phyloP scores from a whole-genome alignment of 2,329 filamentous ascomycete genomes.

The Pseudogymnoascus sp. region DNA sequence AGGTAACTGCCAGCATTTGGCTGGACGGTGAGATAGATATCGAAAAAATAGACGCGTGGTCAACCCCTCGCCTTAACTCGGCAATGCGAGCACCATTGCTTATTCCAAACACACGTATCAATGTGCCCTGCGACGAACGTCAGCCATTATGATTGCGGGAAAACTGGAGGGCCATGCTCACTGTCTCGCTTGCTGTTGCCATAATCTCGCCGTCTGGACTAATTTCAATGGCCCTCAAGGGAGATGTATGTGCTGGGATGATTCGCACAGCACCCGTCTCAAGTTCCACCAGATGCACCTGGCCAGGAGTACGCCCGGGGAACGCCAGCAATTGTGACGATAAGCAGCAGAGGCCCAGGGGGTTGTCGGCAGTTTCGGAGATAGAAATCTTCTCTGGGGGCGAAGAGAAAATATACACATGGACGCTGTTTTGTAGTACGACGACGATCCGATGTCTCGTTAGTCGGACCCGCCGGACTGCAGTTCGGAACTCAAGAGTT shows the following conservation, averaged over 20 bases:
- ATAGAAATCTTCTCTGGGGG: conserved; percentile 61
- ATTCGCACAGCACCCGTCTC: conserved; percentile 78
- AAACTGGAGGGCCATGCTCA: conserved; percentile 26
- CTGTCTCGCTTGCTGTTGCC: conserved; percentile 81
- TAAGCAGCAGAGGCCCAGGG: conserved; percentile 70
- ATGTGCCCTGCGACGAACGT: conserved; percentile 55
- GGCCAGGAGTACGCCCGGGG: conserved; percentile 77
- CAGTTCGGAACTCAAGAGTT: conserved; percentile 69
- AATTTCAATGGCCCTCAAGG: conserved; percentile 69
- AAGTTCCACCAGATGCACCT: conserved; percentile 80
- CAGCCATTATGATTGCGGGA: neutral
- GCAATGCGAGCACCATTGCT: conserved; percentile 70
- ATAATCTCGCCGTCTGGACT: conserved; percentile 73
- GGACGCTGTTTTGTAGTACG: conserved; percentile 71
- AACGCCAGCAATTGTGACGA: conserved; percentile 69
- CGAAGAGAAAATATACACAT: conserved; percentile 71
- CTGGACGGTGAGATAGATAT: conserved; percentile 80
- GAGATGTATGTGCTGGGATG: conserved; percentile 78
- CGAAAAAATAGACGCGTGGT: conserved; percentile 79
- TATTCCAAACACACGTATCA: conserved; percentile 79
- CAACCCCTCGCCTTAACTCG: conserved; percentile 82
- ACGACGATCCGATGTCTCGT: conserved; percentile 70
- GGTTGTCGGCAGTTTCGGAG: conserved; percentile 83
- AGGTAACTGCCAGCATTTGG: conserved; percentile 77
- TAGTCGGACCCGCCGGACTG: conserved; percentile 71